Conservation (phyloP, 1,284 basidiomycete genomes). For the Boletellus deceptivus region DNA sequence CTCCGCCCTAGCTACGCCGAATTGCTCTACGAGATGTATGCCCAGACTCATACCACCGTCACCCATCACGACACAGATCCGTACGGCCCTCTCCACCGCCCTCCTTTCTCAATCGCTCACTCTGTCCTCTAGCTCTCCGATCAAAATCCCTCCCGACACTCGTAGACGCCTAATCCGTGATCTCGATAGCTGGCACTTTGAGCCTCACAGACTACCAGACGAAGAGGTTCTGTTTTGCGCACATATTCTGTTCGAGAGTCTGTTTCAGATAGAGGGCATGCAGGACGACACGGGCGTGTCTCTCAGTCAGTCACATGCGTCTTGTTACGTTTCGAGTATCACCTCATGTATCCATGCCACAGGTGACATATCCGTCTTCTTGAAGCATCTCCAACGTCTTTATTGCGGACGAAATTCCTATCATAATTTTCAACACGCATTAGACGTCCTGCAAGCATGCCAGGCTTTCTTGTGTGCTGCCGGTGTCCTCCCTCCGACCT, state of each 20-base stretch:
- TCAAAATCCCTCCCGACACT: constrained; percentile 34
- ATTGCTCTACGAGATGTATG: constrained; percentile 78
- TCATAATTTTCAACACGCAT: constrained; percentile 93
- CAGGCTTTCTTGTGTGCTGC: constrained; percentile 80
- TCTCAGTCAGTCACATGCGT: constrained; percentile 52
- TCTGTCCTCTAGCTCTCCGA: constrained; percentile 30
- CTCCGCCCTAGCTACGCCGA: constrained; percentile 59
- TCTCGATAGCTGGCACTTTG: constrained; percentile 82
- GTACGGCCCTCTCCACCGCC: constrained; percentile 33
- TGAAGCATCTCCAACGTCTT: constrained; percentile 79
- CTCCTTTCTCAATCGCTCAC: constrained; percentile 18
- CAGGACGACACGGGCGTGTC: constrained; percentile 61
- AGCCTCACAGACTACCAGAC: constrained; percentile 77
- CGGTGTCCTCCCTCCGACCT: constrained; percentile 75
- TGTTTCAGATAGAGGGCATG: constrained; percentile 76
- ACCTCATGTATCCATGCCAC: constrained; percentile 21
- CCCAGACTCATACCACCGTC: constrained; percentile 71
- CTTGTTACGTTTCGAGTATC: constrained; percentile 19
- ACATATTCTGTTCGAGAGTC: constrained; percentile 72
- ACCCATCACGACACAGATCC: constrained; percentile 51
- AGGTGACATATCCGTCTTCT: constrained; percentile 73
- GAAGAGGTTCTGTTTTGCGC: constrained; percentile 81
- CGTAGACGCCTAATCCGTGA: constrained; percentile 59
- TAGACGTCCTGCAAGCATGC: constrained; percentile 91
- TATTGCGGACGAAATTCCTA: constrained; percentile 91